Conservation (phyloP, 257 asterid genomes). For the Nicotiana undulata region DNA sequence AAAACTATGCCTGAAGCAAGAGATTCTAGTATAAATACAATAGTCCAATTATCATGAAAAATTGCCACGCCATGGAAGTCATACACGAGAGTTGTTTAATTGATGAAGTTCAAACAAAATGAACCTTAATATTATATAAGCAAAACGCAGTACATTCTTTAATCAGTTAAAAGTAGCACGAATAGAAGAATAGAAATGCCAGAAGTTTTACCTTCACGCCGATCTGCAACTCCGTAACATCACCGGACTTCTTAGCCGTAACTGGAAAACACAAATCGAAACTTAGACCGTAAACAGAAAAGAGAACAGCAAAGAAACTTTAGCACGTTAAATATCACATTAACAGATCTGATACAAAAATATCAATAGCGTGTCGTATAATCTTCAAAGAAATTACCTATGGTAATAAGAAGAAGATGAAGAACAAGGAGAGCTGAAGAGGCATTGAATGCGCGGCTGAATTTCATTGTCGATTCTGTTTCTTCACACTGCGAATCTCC, state of each 20-base stretch:
- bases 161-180: not conserved
- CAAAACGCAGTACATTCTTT: not conserved
- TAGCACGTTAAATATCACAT: not conserved
- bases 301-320: not conserved
- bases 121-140: not conserved
- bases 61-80: not conserved
- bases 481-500: not conserved
- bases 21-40: not conserved
- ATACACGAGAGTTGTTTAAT: not conserved
- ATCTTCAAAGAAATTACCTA: constrained; percentile 32
- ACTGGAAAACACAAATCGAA: constrained; percentile 22
- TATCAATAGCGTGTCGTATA: not conserved
- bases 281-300: not conserved
- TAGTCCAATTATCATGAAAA: not conserved
- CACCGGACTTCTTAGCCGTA: constrained; percentile 72
- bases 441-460: constrained; percentile 13
- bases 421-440: constrained; percentile 30
- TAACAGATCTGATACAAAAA: constrained; percentile 13
- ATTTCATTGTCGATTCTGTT: constrained; percentile 28
- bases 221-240: constrained; percentile 88
- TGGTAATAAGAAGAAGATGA: constrained; percentile 15
- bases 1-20: not conserved
- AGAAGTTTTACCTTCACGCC: constrained; percentile 71
- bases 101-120: not conserved
- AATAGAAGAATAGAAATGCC: not conserved